Conservation (phyloP, 352 stramenopile genomes). For the Phytophthora ohioensis region DNA sequence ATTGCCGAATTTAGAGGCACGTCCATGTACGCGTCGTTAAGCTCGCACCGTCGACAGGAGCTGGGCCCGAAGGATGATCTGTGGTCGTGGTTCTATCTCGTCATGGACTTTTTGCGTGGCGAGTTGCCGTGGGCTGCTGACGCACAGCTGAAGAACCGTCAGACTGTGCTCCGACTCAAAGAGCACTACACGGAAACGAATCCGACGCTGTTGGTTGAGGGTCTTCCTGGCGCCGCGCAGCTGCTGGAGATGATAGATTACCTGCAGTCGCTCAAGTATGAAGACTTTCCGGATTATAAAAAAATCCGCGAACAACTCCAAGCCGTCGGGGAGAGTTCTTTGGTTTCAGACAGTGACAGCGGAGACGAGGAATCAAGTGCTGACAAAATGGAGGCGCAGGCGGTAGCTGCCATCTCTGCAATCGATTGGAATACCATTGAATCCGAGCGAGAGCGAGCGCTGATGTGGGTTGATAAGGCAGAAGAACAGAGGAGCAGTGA, state of each 20-base stretch:
- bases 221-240: conserved; percentile 69
- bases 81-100: conserved; percentile 91
- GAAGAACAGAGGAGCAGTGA: conserved; percentile 56
- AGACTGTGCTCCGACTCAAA: conserved; percentile 83
- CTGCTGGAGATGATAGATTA: conserved; percentile 85
- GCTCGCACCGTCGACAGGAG: conserved; percentile 80
- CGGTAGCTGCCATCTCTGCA: conserved; percentile 23
- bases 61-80: conserved; percentile 88
- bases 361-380: conserved; percentile 37
- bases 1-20: conserved; percentile 89
- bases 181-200: conserved; percentile 86
- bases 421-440: conserved; percentile 42
- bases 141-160: conserved; percentile 85
- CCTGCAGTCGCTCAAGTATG: conserved; percentile 76
- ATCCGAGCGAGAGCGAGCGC: conserved; percentile 58
- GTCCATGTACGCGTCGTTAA: conserved; percentile 91
- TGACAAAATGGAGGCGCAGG: conserved; percentile 32
- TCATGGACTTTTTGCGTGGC: conserved; percentile 89
- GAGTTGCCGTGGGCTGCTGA: conserved; percentile 86
- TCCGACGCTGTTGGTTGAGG: conserved; percentile 75
- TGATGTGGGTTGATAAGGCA: conserved; percentile 65
- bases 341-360: conserved; percentile 41
- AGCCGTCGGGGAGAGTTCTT: conserved; percentile 35
- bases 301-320: conserved; percentile 43
- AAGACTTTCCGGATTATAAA: conserved; percentile 77